Conservation (phyloP, 208 protist species). For the Trypanosoma lewisi region DNA sequence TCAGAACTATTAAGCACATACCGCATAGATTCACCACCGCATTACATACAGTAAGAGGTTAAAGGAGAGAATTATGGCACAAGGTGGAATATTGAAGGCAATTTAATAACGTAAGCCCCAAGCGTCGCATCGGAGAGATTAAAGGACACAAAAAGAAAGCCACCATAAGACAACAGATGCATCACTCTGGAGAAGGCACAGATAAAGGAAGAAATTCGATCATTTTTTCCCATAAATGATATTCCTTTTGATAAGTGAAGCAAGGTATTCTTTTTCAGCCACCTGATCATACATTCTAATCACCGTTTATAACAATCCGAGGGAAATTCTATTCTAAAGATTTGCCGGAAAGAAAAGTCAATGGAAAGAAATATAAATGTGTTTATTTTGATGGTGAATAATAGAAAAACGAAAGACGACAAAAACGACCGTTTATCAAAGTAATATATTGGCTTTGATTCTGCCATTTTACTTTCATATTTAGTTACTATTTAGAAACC, state of each 20-base stretch:
- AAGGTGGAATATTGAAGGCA: slow-evolving; percentile 51
- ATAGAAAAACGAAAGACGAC: neutral
- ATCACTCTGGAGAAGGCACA: neutral
- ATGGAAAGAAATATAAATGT: neutral
- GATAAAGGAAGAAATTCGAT: neutral
- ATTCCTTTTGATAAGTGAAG: neutral
- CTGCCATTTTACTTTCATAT: neutral
- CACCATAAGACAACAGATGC: slow-evolving; percentile 41
- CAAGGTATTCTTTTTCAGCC: neutral
- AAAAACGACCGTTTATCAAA: neutral
- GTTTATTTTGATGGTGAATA: neutral
- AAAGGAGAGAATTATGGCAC: slow-evolving; percentile 37
- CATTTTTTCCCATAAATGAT: neutral
- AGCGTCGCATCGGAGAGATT: slow-evolving; percentile 64
- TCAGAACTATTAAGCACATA: slow-evolving; percentile 6
- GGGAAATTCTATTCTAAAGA: neutral
- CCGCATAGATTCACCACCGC: neutral
- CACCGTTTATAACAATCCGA: neutral
- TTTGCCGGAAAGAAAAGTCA: neutral
- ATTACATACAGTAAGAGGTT: slow-evolving; percentile 9
- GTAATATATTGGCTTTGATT: neutral
- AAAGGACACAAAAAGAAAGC: slow-evolving; percentile 51
- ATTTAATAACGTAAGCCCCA: slow-evolving; percentile 54
- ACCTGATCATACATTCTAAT: neutral
- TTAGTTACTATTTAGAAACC: slow-evolving; percentile 8